A percentile compares a stretch with the other conserved stretches of the same genome.
Evolutionary conservation across 257 asterid genomes (phyloP).

Genomic region (Sherardia arvensis): DNA sequence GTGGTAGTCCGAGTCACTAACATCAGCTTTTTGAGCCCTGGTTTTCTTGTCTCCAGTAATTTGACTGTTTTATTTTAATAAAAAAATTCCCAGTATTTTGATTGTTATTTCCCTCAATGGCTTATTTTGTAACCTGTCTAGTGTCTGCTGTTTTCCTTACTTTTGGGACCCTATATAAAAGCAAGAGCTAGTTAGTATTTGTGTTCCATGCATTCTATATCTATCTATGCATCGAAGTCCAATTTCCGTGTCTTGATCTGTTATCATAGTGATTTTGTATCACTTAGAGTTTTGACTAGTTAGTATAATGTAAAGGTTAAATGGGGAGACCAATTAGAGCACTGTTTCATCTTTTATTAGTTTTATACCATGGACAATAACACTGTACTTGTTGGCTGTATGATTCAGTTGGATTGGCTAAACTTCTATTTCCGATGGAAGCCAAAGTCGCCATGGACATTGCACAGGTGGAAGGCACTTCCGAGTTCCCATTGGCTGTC

Average conservation of each 20-base stretch:
- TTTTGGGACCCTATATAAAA: background rate
- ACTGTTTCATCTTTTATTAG: background rate
- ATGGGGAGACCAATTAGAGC: background rate
- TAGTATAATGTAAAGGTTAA: background rate
- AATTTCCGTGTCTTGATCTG: background rate
- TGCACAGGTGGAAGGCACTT: slow-evolving; percentile 87
- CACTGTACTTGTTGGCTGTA: slow-evolving; percentile 7
- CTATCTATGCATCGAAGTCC: background rate
- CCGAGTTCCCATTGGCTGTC: slow-evolving; percentile 42
- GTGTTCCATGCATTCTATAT: background rate
- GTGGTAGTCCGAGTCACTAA: background rate
- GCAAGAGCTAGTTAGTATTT: background rate
- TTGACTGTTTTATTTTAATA: background rate
- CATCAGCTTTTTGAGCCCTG: background rate
- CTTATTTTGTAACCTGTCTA: background rate
- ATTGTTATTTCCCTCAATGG: background rate
- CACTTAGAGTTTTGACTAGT: background rate
- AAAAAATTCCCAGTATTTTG: background rate
- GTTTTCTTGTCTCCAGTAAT: background rate
- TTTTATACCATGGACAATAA: background rate
- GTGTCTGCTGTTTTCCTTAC: background rate
- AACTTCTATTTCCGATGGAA: slow-evolving; percentile 77
- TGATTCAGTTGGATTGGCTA: slow-evolving; percentile 76
- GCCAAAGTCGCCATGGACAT: slow-evolving; percentile 96
- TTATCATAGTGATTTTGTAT: background rate